Percentiles rank a stretch among this genome's conserved stretches.
Evolutionary conservation across 1,139 yeast genomes (phyloP).

Genomic region (Pichia sp.): DNA sequence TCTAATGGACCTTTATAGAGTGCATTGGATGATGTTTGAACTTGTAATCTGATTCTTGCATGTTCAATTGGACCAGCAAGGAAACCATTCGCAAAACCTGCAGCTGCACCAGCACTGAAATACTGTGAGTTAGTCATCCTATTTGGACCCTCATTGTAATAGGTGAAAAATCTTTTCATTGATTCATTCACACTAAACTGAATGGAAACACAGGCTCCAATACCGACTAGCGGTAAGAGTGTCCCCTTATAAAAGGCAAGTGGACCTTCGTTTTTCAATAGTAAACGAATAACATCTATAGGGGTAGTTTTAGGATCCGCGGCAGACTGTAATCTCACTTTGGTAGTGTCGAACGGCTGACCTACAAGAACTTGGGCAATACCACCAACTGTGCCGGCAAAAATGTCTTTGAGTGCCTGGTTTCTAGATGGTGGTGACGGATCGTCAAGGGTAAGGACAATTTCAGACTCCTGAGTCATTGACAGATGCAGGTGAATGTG

Average conservation of each 20-base stretch:
- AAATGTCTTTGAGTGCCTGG: conserved; percentile 70
- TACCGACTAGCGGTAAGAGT: conserved; percentile 72
- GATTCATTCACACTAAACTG: conserved; percentile 87
- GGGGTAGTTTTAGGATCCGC: conserved; percentile 63
- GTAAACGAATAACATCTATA: conserved; percentile 62
- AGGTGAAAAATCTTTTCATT: conserved; percentile 69
- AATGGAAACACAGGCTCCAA: conserved; percentile 80
- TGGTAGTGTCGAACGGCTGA: conserved; percentile 92
- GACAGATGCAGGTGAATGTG: too few species aligned
- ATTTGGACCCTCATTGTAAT: conserved; percentile 22
- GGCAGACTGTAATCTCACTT: conserved; percentile 81
- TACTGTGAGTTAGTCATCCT: conserved; percentile 42
- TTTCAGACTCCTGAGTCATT: conserved; percentile 36
- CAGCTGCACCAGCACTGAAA: conserved; percentile 76
- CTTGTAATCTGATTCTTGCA: conserved; percentile 82
- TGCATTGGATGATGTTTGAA: conserved; percentile 39
- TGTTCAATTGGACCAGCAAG: conserved; percentile 91
- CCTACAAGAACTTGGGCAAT: conserved; percentile 93
- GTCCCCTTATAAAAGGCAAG: conserved; percentile 52
- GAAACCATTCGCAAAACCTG: conserved; percentile 83
- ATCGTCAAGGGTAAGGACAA: conserved; percentile 30
- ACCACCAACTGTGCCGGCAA: conserved; percentile 92
- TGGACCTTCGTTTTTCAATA: conserved; percentile 66
- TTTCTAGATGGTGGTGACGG: conserved; percentile 18
- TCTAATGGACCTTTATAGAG: conserved; percentile 73